Evolutionary conservation across 1,284 basidiomycete genomes (phyloP), one percentile per base, ranked within the genome.

Genomic region (Pseudozyma pruni): DNA sequence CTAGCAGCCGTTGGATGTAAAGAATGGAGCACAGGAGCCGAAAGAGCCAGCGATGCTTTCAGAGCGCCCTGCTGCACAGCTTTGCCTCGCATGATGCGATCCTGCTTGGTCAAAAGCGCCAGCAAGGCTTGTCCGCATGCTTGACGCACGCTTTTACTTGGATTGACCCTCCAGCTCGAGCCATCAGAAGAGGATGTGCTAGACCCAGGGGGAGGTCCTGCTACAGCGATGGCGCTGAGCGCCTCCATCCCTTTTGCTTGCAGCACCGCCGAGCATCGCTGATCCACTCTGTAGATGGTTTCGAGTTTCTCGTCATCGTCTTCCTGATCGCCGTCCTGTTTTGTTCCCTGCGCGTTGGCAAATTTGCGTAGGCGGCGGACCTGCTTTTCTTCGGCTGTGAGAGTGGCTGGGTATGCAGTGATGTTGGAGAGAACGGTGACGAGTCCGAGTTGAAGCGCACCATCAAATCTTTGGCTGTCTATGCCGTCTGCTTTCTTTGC

Each of bases 11-110:
- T 23, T 5, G 32, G 34, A 2, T 44, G 33, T 34, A 67, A 14
- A 4, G 29, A n/a, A n/a, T 54, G 50, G 17, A 67, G 40, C 2
- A 69, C 50, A 4, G 67, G 56, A 17, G 49, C 53, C 1, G 67
- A 60, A 2, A 94, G 87, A 5, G 84, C 84, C 25, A 87, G 85
- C 38, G 95, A 84, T 2, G 89, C 86, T 73, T 90, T 91, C 14
- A 88, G 88, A 0, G 91, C 93, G 33, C 95, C 95, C 45, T 88
- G 88, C 76, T 92, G 91, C 25, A 98, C 84, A 16, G 96, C 88
- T 55, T 86, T 86, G 5, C 92, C 90, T 74, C 95, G 86, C 58
- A 90, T 89, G 7, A 87, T 86, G 72, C 89, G 88, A 72, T 91
- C 90, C 72, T 92, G 79, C 40, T 73, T 66, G 22, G 74, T 72